A percentile compares a stretch with the other conserved stretches of the same genome.
Evolutionary conservation across 2,329 filamentous ascomycete species (phyloP).

Genomic region (Sporothrix dimorphospora): DNA sequence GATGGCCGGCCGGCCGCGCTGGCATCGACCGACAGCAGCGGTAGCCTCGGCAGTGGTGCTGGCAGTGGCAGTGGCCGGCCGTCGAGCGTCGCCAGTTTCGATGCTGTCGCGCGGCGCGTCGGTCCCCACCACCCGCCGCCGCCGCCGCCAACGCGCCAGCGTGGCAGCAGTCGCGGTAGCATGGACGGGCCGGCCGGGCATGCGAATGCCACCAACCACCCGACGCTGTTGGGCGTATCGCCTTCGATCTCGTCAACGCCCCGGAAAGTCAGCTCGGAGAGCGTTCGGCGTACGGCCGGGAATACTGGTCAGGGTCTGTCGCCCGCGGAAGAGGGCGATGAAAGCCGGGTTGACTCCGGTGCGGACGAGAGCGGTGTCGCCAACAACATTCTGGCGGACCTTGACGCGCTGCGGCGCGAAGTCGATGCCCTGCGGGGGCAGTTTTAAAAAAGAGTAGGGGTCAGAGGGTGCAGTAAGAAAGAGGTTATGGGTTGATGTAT

Average conservation of each 20-base stretch:
- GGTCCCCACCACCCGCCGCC: slow-evolving; percentile 45
- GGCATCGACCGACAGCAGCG: background rate
- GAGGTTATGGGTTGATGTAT: background rate
- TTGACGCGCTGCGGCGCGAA: slow-evolving; percentile 72
- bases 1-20: slow-evolving; percentile 37
- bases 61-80: slow-evolving; percentile 45
- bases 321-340: slow-evolving; percentile 35
- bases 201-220: background rate
- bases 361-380: slow-evolving; percentile 44
- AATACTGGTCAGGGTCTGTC: slow-evolving; percentile 26
- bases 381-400: slow-evolving; percentile 70
- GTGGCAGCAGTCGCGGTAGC: slow-evolving; percentile 52
- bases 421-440: slow-evolving; percentile 66
- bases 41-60: background rate
- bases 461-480: background rate
- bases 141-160: slow-evolving; percentile 52
- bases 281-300: slow-evolving; percentile 30
- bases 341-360: slow-evolving; percentile 28
- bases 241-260: slow-evolving; percentile 29
- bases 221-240: background rate
- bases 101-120: slow-evolving; percentile 42
- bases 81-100: slow-evolving; percentile 48
- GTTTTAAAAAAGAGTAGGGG: slow-evolving; percentile 20
- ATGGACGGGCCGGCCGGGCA: slow-evolving; percentile 40
- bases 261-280: slow-evolving; percentile 42